Evolutionary conservation across 495 filamentous ascomycete species (phyloP).

Genomic region (Xylaria intraflava): DNA sequence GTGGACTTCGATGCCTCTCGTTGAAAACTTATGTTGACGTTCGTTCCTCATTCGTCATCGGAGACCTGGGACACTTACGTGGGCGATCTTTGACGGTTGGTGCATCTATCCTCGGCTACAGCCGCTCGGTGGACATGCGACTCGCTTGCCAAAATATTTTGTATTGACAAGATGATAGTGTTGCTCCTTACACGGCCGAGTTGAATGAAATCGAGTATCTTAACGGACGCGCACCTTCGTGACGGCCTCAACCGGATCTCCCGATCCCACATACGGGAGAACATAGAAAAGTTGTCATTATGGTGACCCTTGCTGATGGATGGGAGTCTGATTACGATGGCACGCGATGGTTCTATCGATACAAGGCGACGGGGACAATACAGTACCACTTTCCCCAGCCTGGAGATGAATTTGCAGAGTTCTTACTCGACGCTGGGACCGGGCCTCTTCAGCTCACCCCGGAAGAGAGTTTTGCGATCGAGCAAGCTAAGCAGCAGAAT

Average conservation of each 20-base stretch:
- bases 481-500: conserved; percentile 21
- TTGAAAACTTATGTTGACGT: neutral
- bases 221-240: neutral
- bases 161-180: neutral
- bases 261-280: neutral
- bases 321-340: conserved; percentile 47
- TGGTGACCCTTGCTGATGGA: conserved; percentile 37
- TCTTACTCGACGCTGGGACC: conserved; percentile 28
- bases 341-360: conserved; percentile 42
- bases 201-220: neutral
- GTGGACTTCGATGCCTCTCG: neutral
- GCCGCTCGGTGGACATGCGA: neutral
- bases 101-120: neutral
- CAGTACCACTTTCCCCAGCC: conserved; percentile 45
- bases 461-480: conserved; percentile 31
- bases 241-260: neutral
- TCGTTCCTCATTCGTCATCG: neutral
- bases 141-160: neutral
- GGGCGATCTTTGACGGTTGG: neutral
- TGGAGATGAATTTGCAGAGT: conserved; percentile 46
- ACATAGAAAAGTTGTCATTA: conserved; percentile 2
- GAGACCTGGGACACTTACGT: neutral
- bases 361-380: conserved; percentile 37
- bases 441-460: conserved; percentile 29
- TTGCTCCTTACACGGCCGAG: neutral